Percentiles rank a stretch among this genome's conserved stretches.
Evolutionary conservation across 2,329 filamentous ascomycete genomes (phyloP).

Genomic region (Penicillium glabrum): DNA sequence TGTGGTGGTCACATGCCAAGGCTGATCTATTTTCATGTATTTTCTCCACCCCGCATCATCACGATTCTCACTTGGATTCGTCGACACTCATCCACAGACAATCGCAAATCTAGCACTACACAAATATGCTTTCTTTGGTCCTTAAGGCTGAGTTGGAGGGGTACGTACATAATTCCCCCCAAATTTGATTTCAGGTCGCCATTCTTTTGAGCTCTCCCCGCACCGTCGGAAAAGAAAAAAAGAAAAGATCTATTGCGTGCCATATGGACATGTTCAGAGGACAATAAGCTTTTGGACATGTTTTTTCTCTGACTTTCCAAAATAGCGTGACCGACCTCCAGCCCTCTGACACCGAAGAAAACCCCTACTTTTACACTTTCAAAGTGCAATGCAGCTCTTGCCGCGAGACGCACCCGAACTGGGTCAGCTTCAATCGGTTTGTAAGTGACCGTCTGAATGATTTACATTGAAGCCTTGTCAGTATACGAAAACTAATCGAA

Average conservation of each 20-base stretch:
- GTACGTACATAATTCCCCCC: conserved; percentile 23
- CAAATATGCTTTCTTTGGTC: conserved; percentile 40
- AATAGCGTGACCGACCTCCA: conserved; percentile 83
- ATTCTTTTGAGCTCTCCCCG: conserved; percentile 3
- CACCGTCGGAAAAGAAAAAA: conserved; percentile 4
- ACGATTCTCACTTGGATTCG: conserved; percentile 7
- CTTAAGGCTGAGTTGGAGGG: conserved; percentile 40
- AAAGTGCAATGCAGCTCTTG: conserved; percentile 98
- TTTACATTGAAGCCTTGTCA: not conserved
- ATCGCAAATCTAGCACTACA: not conserved
- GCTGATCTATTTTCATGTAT: conserved; percentile 16
- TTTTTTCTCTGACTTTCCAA: conserved; percentile 8
- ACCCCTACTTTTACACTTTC: conserved; percentile 95
- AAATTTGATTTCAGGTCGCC: not conserved
- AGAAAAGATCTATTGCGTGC: conserved; percentile 1
- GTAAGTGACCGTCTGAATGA: conserved; percentile 52
- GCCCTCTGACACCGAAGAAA: conserved; percentile 76
- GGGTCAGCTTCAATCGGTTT: conserved; percentile 82
- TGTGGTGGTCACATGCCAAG: conserved; percentile 23
- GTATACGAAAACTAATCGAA: not conserved
- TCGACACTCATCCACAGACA: conserved; percentile 4
- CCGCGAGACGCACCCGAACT: conserved; percentile 84
- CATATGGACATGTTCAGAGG: not conserved
- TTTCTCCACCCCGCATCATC: conserved; percentile 27
- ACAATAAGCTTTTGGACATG: not conserved